A percentile compares a stretch with the other conserved stretches of the same genome.
Evolutionary conservation across 1,139 yeast species (phyloP).

Genomic region (Blastobotrys aristatus): DNA sequence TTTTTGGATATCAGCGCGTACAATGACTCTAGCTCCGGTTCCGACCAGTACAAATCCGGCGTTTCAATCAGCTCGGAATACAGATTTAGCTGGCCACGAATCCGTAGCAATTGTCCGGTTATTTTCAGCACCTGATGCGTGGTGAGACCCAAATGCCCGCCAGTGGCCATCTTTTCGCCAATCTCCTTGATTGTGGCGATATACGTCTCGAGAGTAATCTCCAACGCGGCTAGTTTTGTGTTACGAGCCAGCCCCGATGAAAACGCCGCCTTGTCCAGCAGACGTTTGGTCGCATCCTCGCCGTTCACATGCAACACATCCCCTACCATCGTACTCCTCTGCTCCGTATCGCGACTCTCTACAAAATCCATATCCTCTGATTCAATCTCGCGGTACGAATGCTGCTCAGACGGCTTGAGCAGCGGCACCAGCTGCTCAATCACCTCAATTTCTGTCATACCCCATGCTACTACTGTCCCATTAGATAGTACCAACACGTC

Average conservation of each 20-base stretch:
- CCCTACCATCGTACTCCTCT: constrained; percentile 47
- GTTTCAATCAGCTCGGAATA: constrained; percentile 90
- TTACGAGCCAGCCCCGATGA: constrained; percentile 84
- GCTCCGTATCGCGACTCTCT: constrained; percentile 35
- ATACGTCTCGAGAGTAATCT: constrained; percentile 63
- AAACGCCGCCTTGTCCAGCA: constrained; percentile 81
- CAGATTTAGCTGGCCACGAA: constrained; percentile 75
- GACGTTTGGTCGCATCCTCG: constrained; percentile 40
- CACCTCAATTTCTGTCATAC: constrained; percentile 49
- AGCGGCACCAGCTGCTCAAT: constrained; percentile 42
- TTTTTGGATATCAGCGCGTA: constrained; percentile 65
- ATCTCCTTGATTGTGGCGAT: constrained; percentile 56
- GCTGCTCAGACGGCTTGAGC: constrained; percentile 44
- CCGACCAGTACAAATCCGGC: constrained; percentile 91
- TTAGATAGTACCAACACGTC: constrained; percentile 63
- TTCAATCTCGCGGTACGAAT: constrained; percentile 51
- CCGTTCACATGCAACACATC: constrained; percentile 66
- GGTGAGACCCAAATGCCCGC: constrained; percentile 46
- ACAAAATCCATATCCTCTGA: constrained; percentile 85
- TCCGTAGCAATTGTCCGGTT: constrained; percentile 67
- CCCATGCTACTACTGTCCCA: constrained; percentile 84
- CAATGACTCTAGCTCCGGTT: constrained; percentile 72
- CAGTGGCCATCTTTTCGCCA: constrained; percentile 62
- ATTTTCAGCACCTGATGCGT: constrained; percentile 61
- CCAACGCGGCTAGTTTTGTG: constrained; percentile 76